Base-by-base conservation (phyloP, 331 rosid genomes). In the Malus hybrid region DNA sequence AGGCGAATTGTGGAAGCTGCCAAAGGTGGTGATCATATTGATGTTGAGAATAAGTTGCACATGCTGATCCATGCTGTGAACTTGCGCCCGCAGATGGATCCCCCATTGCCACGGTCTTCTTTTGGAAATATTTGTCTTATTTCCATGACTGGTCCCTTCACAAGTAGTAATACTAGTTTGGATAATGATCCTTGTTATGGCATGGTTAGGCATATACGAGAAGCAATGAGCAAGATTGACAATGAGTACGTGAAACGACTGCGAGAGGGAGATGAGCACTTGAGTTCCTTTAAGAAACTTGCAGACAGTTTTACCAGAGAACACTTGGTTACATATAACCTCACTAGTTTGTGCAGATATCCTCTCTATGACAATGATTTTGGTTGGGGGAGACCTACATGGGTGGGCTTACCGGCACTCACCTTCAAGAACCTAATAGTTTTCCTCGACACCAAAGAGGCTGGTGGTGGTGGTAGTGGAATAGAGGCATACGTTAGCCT, bases 21-120 rank as follows among this genome's bases (percentile, higher is more conserved):
- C 0, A 68, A 52, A n/a, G 71, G 7, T 19, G 74, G 74, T 1
- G 13, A 61, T 10, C 19, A 10, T 70, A 4, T 39, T 12, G 19
- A n/a, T 70, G 8, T 5, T 32, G 75, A 52, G 8, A 14, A 28
- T 26, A 66, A 50, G 67, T 5, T 65, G 12, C 64, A 75, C 55
- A 52, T 6, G 0, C 3, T 88, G n/a, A 3, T 61, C 63, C 86
- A 88, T 7, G 50, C 81, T 0, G 84, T 88, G 62, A 86, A 88
- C 64, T 74, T 88, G 26, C 82, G 89, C 2, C 81, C 85, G 4
- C 81, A 71, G 80, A 63, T 78, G 78, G 83, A 86, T 5, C 90
- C 89, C 2, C 81, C 87, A 2, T 61, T 84, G 19, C 79, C 83
- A 29, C 52, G 62, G 0, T 12, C 75, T 16, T 82, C 82, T 4